Evolutionary conservation across 2,329 filamentous ascomycete species (phyloP), one percentile per base, ranked within the genome.

Genomic region (Aspergillus arachidicola): DNA sequence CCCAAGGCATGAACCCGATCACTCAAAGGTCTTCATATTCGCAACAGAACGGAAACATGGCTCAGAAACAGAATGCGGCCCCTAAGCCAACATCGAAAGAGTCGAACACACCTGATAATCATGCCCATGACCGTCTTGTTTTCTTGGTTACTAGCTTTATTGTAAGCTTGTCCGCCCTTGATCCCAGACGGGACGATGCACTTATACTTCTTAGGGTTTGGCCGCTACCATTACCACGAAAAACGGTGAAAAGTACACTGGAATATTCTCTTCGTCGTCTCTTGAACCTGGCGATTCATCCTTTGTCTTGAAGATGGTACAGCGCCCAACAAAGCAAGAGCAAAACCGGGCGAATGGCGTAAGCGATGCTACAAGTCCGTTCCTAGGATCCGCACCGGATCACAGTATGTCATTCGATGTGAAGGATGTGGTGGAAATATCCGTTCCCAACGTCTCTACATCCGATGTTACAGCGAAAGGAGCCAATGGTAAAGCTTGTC

Each of bases 281-380:
- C 74, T 86, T 30, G 84, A 86, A 59, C 73, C 82, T 5, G 79
- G 75, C 65, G 84, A 86, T 66, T 79, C 83, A 55, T 82, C 83
- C 21, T 85, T 89, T 69, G 78, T 84, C 32, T 80, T 90, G 69
- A 91, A 90, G 76, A 91, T 91, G 88, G 86, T 87, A 36, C 86
- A 86, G 73, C 84, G 82, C 66, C 74, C 81, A 61, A 75, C 78
- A 51, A 75, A 76, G 58, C 66, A 73, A 23, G 75, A 77, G 28
- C 73, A 75, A 38, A 62, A 72, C 28, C 76, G 75, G 26, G 57
- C 74, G 19, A 83, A 83, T 64, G 81, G 81, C n/a, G 68, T 78
- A 34, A 79, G 75, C 63, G 74, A 82, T 60, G 68, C 65, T 43
- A 63, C 75, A 54, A 76, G 69, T 66, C 74, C 77, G 26, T 83